Percentiles rank a stretch among this genome's conserved stretches.
These are phyloP conservation scores for Talaromyces sp. DNA, from an alignment of 2,329 filamentous ascomycete genomes.

Conservation along the genomic window DNA sequence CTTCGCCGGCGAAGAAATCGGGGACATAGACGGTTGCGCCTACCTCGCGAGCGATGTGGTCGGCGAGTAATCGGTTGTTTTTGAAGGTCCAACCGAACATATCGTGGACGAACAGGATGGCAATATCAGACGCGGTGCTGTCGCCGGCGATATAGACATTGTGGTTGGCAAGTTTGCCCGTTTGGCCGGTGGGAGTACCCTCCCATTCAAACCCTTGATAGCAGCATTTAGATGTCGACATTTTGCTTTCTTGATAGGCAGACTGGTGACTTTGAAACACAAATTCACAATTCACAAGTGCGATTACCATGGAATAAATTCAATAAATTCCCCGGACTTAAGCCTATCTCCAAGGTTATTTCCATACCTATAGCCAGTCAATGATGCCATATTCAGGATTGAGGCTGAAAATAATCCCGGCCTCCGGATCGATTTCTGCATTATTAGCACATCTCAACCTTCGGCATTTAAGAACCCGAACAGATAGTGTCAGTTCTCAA, in stretches of 20 bases:
- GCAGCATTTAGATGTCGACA: slow-evolving; percentile 18
- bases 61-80: slow-evolving; percentile 45
- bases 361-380: no score
- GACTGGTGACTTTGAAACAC: no score
- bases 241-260: not conserved
- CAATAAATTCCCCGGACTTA: no score
- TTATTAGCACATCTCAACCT: no score
- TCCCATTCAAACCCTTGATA: slow-evolving; percentile 39
- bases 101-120: slow-evolving; percentile 38
- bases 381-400: no score
- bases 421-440: no score
- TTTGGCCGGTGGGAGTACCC: slow-evolving; percentile 33
- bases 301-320: no score
- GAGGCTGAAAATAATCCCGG: no score
- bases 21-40: slow-evolving; percentile 45
- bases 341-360: no score
- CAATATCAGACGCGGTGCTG: slow-evolving; percentile 25
- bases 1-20: slow-evolving; percentile 36
- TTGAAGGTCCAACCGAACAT: slow-evolving; percentile 43
- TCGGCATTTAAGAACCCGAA: no score
- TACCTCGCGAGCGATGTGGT: slow-evolving; percentile 44
- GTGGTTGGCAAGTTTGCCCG: slow-evolving; percentile 28
- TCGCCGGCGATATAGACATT: slow-evolving; percentile 36
- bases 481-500: no score
- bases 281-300: no score